phyloP scores from a whole-genome alignment of 164 flowering plant genomes.

The Malania oleifera region DNA sequence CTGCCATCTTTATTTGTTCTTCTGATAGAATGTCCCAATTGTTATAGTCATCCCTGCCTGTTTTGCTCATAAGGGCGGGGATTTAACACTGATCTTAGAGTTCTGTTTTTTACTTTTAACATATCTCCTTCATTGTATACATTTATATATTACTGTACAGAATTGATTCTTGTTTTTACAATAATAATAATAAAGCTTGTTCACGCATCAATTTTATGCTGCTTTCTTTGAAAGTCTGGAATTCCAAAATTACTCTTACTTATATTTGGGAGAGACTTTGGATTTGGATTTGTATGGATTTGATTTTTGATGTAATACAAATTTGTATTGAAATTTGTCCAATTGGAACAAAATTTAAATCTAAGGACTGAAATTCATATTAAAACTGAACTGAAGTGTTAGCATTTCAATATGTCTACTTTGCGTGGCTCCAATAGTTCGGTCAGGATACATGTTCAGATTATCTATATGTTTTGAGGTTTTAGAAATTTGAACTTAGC shows the following conservation, averaged over 20 bases:
- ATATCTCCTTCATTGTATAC: background rate
- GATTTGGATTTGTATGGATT: no score
- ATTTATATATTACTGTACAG: constrained; percentile 5
- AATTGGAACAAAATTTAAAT: no score
- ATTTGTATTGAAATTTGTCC: no score
- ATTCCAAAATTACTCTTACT: background rate
- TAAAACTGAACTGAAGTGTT: no score
- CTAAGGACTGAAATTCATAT: no score
- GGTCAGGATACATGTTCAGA: no score
- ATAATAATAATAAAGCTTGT: background rate
- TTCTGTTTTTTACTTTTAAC: background rate
- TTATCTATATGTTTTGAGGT: no score
- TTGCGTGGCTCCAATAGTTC: no score
- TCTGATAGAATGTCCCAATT: constrained; percentile 8
- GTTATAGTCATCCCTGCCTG: background rate
- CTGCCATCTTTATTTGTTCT: constrained; percentile 3
- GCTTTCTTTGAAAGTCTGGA: background rate
- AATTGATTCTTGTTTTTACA: background rate
- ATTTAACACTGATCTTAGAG: background rate
- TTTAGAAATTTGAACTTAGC: no score
- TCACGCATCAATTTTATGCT: background rate
- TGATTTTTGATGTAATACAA: no score
- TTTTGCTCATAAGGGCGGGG: constrained; percentile 1
- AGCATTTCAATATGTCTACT: no score
- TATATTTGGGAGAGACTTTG: no score